phyloP scores from a whole-genome alignment of 1,139 yeast genomes.

The Nakaseomyces delphensis region DNA sequence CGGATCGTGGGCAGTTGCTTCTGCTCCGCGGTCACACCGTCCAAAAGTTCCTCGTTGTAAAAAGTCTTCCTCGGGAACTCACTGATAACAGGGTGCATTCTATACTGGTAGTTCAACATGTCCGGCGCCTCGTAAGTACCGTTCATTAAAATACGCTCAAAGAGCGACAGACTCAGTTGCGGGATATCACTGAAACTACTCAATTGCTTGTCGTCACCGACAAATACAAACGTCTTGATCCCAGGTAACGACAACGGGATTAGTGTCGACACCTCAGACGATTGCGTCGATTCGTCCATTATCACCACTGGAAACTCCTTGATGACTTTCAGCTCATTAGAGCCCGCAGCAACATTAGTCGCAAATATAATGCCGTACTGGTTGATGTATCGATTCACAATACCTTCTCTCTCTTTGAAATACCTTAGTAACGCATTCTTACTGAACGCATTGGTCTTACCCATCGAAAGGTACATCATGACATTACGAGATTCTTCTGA shows the following conservation, averaged over 20 bases:
- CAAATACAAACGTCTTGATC: slow-evolving; percentile 57
- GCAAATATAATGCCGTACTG: slow-evolving; percentile 65
- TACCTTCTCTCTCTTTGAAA: slow-evolving; percentile 37
- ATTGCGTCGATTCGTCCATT: slow-evolving; percentile 65
- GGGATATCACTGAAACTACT: slow-evolving; percentile 59
- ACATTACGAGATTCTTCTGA: slow-evolving; percentile 40
- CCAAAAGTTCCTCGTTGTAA: slow-evolving; percentile 45
- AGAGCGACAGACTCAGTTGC: slow-evolving; percentile 48
- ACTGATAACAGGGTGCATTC: slow-evolving; percentile 64
- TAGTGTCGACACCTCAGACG: slow-evolving; percentile 60
- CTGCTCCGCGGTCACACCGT: slow-evolving; percentile 50
- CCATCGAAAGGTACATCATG: slow-evolving; percentile 37
- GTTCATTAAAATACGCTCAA: slow-evolving; percentile 49
- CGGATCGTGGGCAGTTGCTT: slow-evolving; percentile 38
- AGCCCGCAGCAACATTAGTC: slow-evolving; percentile 66
- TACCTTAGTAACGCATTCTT: slow-evolving; percentile 44
- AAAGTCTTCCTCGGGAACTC: slow-evolving; percentile 53
- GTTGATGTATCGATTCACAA: slow-evolving; percentile 43
- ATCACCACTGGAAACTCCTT: slow-evolving; percentile 56
- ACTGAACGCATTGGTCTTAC: slow-evolving; percentile 34
- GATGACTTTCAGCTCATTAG: slow-evolving; percentile 49
- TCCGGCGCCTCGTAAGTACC: slow-evolving; percentile 51
- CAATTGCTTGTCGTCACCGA: slow-evolving; percentile 61
- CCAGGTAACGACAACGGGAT: slow-evolving; percentile 65
- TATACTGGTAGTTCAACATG: slow-evolving; percentile 63